phyloP scores from a whole-genome alignment of 2,329 filamentous ascomycete genomes.

The Cercospora sp. region DNA sequence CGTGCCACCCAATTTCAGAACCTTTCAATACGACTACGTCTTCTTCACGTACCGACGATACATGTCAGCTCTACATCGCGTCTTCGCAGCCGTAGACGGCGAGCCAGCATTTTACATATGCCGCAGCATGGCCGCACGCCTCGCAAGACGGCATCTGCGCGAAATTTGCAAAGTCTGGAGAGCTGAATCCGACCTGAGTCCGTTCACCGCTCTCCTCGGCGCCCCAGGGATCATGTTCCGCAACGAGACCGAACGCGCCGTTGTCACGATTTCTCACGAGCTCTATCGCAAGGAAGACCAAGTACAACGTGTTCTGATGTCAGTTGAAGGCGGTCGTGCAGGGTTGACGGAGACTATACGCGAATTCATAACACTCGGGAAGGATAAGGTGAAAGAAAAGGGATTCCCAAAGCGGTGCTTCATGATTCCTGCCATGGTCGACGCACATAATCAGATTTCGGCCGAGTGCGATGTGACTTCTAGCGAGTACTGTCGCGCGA shows the following conservation, averaged over 20 bases:
- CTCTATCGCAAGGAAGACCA: slow-evolving; percentile 17
- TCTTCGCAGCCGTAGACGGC: slow-evolving; percentile 15
- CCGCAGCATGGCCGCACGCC: slow-evolving; percentile 17
- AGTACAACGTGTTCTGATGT: slow-evolving; percentile 6
- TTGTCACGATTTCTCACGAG: slow-evolving; percentile 18
- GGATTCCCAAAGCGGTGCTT: slow-evolving; percentile 13
- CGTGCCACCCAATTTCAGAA: background rate
- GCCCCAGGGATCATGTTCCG: slow-evolving; percentile 18
- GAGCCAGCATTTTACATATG: slow-evolving; percentile 22
- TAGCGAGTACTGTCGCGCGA: slow-evolving; percentile 12
- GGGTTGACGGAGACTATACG: slow-evolving; percentile 3
- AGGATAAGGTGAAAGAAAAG: slow-evolving; percentile 7
- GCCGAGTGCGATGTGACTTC: slow-evolving; percentile 5
- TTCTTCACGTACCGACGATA: slow-evolving; percentile 17
- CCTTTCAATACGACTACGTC: slow-evolving; percentile 21
- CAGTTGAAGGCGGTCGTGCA: slow-evolving; percentile 11
- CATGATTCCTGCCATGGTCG: slow-evolving; percentile 22
- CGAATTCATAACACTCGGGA: slow-evolving; percentile 1
- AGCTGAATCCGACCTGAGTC: background rate
- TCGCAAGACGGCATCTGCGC: slow-evolving; percentile 14
- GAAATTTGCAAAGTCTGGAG: slow-evolving; percentile 11
- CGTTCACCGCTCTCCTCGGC: slow-evolving; percentile 14
- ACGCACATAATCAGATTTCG: slow-evolving; percentile 19
- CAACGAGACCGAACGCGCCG: slow-evolving; percentile 16
- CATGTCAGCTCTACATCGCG: slow-evolving; percentile 19